phyloP scores from a whole-genome alignment of 2,329 filamentous ascomycete species.

The Septoria linicola region DNA sequence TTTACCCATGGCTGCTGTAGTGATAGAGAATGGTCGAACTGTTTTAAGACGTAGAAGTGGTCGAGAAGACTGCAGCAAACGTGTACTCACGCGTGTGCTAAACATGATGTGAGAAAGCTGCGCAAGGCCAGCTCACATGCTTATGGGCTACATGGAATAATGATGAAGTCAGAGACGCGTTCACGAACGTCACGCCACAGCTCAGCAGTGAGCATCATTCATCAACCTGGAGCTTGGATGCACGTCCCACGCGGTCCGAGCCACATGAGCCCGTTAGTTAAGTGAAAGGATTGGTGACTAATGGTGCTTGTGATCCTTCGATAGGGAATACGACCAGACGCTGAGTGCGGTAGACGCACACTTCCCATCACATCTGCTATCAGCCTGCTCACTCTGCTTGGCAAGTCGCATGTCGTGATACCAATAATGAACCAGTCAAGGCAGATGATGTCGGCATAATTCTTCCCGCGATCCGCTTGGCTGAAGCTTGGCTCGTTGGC shows the following conservation, averaged over 20 bases:
- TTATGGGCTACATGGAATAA: conserved; percentile 8
- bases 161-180: conserved; percentile 16
- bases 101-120: conserved; percentile 14
- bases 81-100: conserved; percentile 18
- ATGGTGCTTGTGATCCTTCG: background rate
- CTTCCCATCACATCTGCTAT: too few relatives aligned
- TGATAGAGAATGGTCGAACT: conserved; percentile 27
- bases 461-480: background rate
- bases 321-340: background rate
- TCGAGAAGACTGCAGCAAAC: conserved; percentile 6
- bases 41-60: conserved; percentile 8
- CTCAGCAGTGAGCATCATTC: conserved; percentile 1
- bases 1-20: conserved; percentile 33
- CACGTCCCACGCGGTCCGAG: conserved; percentile 2
- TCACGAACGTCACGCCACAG: background rate
- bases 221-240: conserved; percentile 1
- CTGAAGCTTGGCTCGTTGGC: conserved; percentile 5
- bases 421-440: background rate
- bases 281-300: conserved; percentile 1
- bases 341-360: too few relatives aligned
- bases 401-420: too few relatives aligned
- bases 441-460: background rate
- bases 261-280: background rate
- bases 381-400: too few relatives aligned
- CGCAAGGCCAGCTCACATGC: conserved; percentile 3